Percentiles rank a stretch among this genome's conserved stretches.
These are phyloP conservation scores for Knoxdaviesia capensis DNA, from an alignment of 2,329 filamentous ascomycete genomes.

Conservation along the genomic window DNA sequence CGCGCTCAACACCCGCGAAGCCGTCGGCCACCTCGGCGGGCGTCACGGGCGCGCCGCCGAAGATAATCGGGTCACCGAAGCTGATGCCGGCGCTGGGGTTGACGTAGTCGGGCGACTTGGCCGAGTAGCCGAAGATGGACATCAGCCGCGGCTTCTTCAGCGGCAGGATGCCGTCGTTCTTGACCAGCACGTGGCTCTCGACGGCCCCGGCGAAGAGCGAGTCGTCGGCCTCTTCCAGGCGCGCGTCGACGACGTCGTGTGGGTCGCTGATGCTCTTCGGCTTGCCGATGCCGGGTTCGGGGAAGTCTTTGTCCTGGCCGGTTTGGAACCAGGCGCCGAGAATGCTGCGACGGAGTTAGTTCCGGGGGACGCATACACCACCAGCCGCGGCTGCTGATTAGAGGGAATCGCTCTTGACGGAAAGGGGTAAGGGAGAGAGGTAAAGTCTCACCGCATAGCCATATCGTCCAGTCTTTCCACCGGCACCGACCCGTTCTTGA, in stretches of 20 bases:
- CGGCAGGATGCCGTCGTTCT: conserved; percentile 36
- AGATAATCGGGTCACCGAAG: conserved; percentile 14
- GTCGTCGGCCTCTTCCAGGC: conserved; percentile 12
- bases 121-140: conserved; percentile 43
- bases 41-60: conserved; percentile 18
- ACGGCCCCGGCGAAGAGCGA: conserved; percentile 33
- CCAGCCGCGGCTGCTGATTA: conserved; percentile 4
- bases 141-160: conserved; percentile 27
- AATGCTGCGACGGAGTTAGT: conserved; percentile 16
- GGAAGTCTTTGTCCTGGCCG: conserved; percentile 26
- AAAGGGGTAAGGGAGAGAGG: not conserved
- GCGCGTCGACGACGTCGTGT: conserved; percentile 31
- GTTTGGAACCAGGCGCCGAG: conserved; percentile 36
- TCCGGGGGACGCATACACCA: conserved; percentile 5
- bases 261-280: conserved; percentile 24
- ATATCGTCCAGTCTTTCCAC: conserved; percentile 38
- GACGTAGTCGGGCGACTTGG: conserved; percentile 22
- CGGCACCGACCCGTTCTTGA: conserved; percentile 38
- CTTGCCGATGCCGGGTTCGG: conserved; percentile 28
- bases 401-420: no score
- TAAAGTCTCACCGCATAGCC: conserved; percentile 21
- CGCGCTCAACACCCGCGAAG: conserved; percentile 5
- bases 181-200: conserved; percentile 44
- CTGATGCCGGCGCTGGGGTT: conserved; percentile 14
- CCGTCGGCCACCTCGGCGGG: conserved; percentile 11